These are phyloP conservation scores for Kodamaea restingae DNA, from an alignment of 805 yeast genomes.

Conservation along the genomic window DNA sequence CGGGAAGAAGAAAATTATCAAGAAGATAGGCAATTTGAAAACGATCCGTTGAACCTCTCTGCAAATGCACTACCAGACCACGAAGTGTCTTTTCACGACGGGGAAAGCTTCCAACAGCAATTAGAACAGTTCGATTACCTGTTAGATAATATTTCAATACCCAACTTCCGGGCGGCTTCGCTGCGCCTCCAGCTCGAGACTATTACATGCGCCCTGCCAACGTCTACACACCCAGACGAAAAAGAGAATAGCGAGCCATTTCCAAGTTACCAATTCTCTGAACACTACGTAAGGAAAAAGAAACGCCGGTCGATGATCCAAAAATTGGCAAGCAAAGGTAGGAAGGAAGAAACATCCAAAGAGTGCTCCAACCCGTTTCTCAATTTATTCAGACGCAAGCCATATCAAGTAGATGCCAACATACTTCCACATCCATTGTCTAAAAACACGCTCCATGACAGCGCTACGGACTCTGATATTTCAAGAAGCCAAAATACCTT, in stretches of 20 bases:
- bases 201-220: too few relatives aligned
- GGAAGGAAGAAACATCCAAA: background rate
- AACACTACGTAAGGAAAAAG: background rate
- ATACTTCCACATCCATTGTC: too few relatives aligned
- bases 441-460: too few relatives aligned
- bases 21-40: background rate
- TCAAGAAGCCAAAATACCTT: background rate
- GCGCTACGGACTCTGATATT: too few relatives aligned
- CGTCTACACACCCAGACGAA: too few relatives aligned
- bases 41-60: background rate
- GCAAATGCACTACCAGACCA: background rate
- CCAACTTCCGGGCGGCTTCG: background rate
- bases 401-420: background rate
- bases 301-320: background rate
- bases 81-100: background rate
- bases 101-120: background rate
- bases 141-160: background rate
- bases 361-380: background rate
- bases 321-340: background rate
- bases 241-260: too few relatives aligned
- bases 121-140: background rate
- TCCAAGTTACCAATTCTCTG: background rate
- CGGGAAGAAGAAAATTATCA: too few relatives aligned
- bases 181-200: too few relatives aligned
- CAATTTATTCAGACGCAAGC: background rate